Evolutionary conservation across 805 yeast species (phyloP).

Genomic region (Kurtzmaniella fragi): DNA sequence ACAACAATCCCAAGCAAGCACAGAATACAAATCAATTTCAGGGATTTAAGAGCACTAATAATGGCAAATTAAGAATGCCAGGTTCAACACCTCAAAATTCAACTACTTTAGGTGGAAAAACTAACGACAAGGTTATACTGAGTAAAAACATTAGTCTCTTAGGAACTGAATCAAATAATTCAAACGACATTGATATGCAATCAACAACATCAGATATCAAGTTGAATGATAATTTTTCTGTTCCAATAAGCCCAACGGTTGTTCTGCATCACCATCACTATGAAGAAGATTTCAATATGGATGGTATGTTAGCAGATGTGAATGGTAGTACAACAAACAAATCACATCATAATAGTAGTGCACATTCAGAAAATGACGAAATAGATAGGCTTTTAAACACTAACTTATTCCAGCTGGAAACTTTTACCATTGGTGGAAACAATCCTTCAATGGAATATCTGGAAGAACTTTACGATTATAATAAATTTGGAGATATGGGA

Average conservation of each 20-base stretch:
- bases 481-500: conserved; percentile 16
- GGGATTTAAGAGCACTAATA: not conserved
- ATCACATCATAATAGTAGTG: not conserved
- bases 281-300: too few relatives aligned
- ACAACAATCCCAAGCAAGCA: conserved; percentile 7
- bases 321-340: too few relatives aligned
- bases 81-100: not conserved
- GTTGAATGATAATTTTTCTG: too few relatives aligned
- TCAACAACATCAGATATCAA: too few relatives aligned
- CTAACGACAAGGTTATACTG: not conserved
- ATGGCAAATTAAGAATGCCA: not conserved
- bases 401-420: conserved; percentile 33
- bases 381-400: conserved; percentile 36
- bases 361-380: conserved; percentile 21
- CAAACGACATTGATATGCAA: not conserved
- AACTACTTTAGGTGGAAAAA: not conserved
- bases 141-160: not conserved
- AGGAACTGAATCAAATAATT: not conserved
- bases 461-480: conserved; percentile 5
- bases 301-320: too few relatives aligned
- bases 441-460: not conserved
- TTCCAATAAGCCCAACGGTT: too few relatives aligned
- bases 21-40: too few relatives aligned
- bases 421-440: conserved; percentile 18
- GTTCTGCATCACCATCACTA: too few relatives aligned